Percentiles rank a stretch among this genome's conserved stretches.
These are phyloP conservation scores for Leptoxyphium fumago DNA, from an alignment of 2,329 filamentous ascomycete genomes.

Conservation along the genomic window DNA sequence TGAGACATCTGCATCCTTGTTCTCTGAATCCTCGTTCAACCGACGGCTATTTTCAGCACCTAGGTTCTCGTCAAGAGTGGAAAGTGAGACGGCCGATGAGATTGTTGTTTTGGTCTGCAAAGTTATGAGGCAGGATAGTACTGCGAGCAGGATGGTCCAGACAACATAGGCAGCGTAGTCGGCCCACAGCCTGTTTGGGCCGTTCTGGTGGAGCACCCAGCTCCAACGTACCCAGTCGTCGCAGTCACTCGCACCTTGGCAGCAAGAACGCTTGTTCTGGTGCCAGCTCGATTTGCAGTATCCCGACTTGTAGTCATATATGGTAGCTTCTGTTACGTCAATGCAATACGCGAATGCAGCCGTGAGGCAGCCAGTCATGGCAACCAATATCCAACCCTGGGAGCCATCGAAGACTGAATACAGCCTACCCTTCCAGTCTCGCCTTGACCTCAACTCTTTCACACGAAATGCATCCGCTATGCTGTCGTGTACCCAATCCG, in stretches of 20 bases:
- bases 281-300: conserved; percentile 63
- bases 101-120: conserved; percentile 88
- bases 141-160: conserved; percentile 55
- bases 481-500: conserved; percentile 95
- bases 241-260: conserved; percentile 39
- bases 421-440: conserved; percentile 70
- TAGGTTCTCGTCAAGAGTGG: conserved; percentile 85
- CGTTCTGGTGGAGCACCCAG: conserved; percentile 38
- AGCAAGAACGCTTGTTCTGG: conserved; percentile 54
- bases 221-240: conserved; percentile 51
- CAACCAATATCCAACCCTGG: conserved; percentile 89
- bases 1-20: conserved; percentile 20
- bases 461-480: conserved; percentile 87
- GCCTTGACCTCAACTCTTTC: conserved; percentile 65
- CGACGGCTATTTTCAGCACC: conserved; percentile 45
- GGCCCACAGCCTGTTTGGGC: conserved; percentile 41
- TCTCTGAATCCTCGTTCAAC: conserved; percentile 20
- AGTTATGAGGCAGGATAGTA: conserved; percentile 63
- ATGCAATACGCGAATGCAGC: conserved; percentile 79
- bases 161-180: conserved; percentile 65
- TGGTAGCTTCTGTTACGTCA: conserved; percentile 67
- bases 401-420: conserved; percentile 66
- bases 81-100: conserved; percentile 71
- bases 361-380: conserved; percentile 73
- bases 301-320: conserved; percentile 86